These are phyloP conservation scores for Phalaenopsis hybrid DNA, from an alignment of 116 monocot species.

Conservation along the genomic window DNA sequence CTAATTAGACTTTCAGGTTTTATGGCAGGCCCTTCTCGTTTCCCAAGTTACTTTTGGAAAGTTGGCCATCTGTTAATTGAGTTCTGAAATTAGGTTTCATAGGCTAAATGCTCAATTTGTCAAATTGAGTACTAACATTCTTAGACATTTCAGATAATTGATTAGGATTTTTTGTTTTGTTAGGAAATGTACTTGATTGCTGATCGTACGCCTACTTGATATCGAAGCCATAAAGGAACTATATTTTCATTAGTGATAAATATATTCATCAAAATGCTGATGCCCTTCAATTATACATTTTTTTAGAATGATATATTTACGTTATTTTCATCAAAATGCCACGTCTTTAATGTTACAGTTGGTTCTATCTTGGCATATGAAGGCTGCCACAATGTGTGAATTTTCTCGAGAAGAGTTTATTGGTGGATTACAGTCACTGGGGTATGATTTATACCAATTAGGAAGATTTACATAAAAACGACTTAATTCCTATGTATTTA, in stretches of 20 bases:
- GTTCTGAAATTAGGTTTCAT: not conserved
- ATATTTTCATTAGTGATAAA: not conserved
- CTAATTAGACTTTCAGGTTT: not conserved
- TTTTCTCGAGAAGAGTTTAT: conserved; percentile 84
- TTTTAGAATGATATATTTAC: not conserved
- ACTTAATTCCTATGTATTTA: too few relatives aligned
- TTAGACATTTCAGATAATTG: not conserved
- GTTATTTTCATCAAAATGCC: not conserved
- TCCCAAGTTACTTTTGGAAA: not conserved
- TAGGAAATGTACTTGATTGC: not conserved
- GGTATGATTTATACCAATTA: conserved; percentile 32
- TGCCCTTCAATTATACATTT: not conserved
- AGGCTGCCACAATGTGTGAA: conserved; percentile 99
- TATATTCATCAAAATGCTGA: conserved; percentile 1
- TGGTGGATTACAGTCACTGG: conserved; percentile 78
- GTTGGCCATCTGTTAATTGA: not conserved
- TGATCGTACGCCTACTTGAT: not conserved
- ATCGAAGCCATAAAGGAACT: conserved; percentile 3
- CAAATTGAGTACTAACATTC: not conserved
- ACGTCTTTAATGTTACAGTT: conserved; percentile 30
- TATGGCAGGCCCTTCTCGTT: not conserved
- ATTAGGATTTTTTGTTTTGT: conserved; percentile 3
- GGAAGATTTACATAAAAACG: too few relatives aligned
- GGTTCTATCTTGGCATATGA: conserved; percentile 97
- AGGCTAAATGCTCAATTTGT: not conserved